Percentiles rank a stretch among this genome's conserved stretches.
These are phyloP conservation scores for Pichia terricola DNA, from an alignment of 1,139 yeast species.

Conservation along the genomic window DNA sequence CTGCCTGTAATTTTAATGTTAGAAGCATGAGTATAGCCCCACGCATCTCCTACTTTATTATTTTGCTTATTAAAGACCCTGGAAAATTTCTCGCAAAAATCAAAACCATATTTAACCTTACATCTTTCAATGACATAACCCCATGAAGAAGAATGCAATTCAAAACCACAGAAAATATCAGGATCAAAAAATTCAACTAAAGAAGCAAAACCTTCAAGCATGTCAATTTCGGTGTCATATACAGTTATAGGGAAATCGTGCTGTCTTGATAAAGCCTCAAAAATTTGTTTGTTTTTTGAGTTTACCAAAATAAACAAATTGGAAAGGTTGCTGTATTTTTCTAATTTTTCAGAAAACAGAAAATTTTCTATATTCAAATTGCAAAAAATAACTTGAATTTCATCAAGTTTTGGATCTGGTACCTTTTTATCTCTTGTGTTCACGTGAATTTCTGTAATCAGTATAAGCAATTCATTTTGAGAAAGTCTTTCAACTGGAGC, in stretches of 20 bases:
- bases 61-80: conserved; percentile 40
- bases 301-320: no score
- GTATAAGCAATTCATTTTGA: conserved; percentile 39
- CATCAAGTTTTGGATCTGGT: conserved; percentile 64
- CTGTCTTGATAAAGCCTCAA: background rate
- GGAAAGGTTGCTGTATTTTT: background rate
- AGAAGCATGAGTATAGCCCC: conserved; percentile 80
- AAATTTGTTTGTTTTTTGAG: background rate
- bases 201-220: conserved; percentile 46
- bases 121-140: conserved; percentile 76
- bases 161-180: conserved; percentile 80
- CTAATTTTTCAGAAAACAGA: background rate
- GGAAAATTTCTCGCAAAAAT: conserved; percentile 43
- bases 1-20: conserved; percentile 64
- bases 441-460: conserved; percentile 61
- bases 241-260: conserved; percentile 19
- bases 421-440: conserved; percentile 37
- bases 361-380: conserved; percentile 14
- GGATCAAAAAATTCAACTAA: conserved; percentile 68
- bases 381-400: conserved; percentile 55
- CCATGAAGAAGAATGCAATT: conserved; percentile 76
- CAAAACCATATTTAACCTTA: conserved; percentile 34
- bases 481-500: conserved; percentile 31
- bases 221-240: conserved; percentile 43
- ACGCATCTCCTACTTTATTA: conserved; percentile 56